Conservation (phyloP, 2,329 filamentous ascomycete genomes). For the Atkinsonella hypoxylon region DNA sequence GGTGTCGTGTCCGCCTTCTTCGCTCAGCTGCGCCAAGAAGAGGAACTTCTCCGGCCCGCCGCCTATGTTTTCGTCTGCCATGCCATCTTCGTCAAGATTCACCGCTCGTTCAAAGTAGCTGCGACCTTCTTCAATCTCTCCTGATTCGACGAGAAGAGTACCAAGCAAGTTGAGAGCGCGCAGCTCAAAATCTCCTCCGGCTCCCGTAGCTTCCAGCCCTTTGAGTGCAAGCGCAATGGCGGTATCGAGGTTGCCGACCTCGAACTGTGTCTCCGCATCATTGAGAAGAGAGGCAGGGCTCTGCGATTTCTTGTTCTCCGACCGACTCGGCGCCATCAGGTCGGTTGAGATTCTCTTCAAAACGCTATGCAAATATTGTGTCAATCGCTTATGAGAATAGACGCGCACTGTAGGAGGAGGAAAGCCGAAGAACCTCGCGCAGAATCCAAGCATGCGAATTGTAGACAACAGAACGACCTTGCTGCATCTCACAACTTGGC, state of each 20-base stretch:
- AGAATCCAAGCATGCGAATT: background rate
- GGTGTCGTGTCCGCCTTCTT: slow-evolving; percentile 54
- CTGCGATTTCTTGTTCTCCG: slow-evolving; percentile 22
- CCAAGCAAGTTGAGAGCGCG: slow-evolving; percentile 65
- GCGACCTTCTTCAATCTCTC: slow-evolving; percentile 66
- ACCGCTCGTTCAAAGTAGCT: slow-evolving; percentile 62
- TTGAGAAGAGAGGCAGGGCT: slow-evolving; percentile 20
- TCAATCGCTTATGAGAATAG: background rate
- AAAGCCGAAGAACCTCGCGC: background rate
- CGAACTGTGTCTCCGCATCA: slow-evolving; percentile 30
- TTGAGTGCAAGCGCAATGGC: slow-evolving; percentile 27
- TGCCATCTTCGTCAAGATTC: slow-evolving; percentile 63
- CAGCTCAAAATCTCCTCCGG: slow-evolving; percentile 39
- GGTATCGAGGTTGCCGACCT: slow-evolving; percentile 29
- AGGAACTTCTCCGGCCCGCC: slow-evolving; percentile 90
- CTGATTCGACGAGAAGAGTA: slow-evolving; percentile 71
- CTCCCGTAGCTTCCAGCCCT: slow-evolving; percentile 31
- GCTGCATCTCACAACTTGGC: background rate
- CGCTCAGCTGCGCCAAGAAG: slow-evolving; percentile 82
- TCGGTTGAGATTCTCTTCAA: background rate
- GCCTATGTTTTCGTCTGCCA: slow-evolving; percentile 55
- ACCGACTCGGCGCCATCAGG: slow-evolving; percentile 30
- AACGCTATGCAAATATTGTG: background rate
- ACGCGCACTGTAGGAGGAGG: background rate
- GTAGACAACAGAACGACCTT: background rate